These are phyloP conservation scores for Lipomyces spencermartinsiae DNA, from an alignment of 805 yeast species.

Conservation along the genomic window DNA sequence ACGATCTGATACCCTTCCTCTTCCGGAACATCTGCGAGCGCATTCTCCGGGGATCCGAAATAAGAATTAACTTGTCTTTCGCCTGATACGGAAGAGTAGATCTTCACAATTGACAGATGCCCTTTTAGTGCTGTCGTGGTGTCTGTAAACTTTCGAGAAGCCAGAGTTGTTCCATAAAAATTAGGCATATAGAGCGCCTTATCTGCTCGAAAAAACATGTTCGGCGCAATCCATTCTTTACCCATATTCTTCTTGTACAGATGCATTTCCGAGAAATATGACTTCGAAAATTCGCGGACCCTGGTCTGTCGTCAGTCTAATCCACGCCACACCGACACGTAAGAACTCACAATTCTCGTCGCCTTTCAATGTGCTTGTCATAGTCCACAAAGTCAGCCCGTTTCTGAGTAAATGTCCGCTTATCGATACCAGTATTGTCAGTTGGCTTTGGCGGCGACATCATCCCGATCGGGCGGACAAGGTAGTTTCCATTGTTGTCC, in stretches of 20 bases:
- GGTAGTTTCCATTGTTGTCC: constrained; percentile 20
- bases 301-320: constrained; percentile 4
- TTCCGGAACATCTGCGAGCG: constrained; percentile 50
- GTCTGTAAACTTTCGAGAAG: constrained; percentile 40
- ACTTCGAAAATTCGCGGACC: constrained; percentile 60
- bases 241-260: constrained; percentile 77
- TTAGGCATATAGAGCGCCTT: constrained; percentile 85
- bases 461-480: constrained; percentile 56
- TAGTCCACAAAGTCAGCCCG: constrained; percentile 57
- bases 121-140: constrained; percentile 53
- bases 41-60: constrained; percentile 56
- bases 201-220: constrained; percentile 74
- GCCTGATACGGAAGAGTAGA: constrained; percentile 74
- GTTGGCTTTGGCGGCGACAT: constrained; percentile 48
- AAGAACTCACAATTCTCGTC: constrained; percentile 57
- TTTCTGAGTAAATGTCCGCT: constrained; percentile 49
- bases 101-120: constrained; percentile 67
- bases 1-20: constrained; percentile 64
- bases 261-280: constrained; percentile 68
- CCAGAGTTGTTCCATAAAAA: constrained; percentile 63
- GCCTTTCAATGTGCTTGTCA: constrained; percentile 55
- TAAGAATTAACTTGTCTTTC: constrained; percentile 68
- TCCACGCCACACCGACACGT: background rate
- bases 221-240: constrained; percentile 81
- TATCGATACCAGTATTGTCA: constrained; percentile 52